phyloP scores from a whole-genome alignment of 768 basidiomycete species.

The Mrakia hoshinonis region DNA sequence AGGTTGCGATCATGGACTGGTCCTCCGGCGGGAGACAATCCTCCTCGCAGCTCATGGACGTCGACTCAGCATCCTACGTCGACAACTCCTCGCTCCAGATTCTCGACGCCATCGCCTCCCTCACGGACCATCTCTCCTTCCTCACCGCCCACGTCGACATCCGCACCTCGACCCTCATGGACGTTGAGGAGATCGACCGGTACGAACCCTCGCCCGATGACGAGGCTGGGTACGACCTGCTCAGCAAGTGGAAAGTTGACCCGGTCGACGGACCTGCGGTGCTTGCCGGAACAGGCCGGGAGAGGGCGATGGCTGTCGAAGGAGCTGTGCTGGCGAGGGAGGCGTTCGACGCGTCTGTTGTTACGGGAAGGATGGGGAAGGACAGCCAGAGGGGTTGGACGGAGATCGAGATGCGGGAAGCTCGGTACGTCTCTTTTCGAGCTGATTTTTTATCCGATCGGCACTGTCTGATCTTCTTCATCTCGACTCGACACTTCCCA shows the following conservation, averaged over 20 bases:
- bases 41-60: neutral
- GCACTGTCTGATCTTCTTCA: constrained; percentile 12
- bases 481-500: constrained; percentile 30
- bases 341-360: neutral
- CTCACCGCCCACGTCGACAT: constrained; percentile 50
- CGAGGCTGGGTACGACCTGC: constrained; percentile 43
- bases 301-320: neutral
- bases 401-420: neutral
- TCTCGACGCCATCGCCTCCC: neutral
- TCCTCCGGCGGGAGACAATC: neutral
- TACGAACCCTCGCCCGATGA: constrained; percentile 38
- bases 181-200: constrained; percentile 41
- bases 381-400: neutral
- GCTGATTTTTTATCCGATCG: neutral
- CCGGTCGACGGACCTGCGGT: constrained; percentile 31
- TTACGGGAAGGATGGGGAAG: neutral
- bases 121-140: constrained; percentile 45
- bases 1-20: constrained; percentile 18
- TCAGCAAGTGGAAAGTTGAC: constrained; percentile 27
- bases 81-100: neutral
- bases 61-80: neutral
- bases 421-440: neutral
- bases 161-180: constrained; percentile 39
- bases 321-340: constrained; percentile 10
- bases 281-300: constrained; percentile 25